Conservation (phyloP, 1,284 basidiomycete genomes). For the Chiua sp. region DNA sequence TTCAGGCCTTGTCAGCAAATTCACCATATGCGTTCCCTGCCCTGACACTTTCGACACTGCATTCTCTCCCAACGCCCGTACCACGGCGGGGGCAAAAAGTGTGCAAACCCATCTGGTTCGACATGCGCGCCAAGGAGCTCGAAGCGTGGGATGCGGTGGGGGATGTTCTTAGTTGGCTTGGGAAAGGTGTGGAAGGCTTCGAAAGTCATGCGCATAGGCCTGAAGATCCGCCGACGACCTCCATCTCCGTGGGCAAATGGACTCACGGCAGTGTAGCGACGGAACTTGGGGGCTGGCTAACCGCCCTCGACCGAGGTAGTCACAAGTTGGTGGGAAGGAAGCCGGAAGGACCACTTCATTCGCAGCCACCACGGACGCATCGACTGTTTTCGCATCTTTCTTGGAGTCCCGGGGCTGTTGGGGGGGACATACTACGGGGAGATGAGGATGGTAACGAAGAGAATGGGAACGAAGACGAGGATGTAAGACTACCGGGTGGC, state of each 20-base stretch:
- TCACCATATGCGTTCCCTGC: conserved; percentile 85
- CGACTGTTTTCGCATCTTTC: conserved; percentile 58
- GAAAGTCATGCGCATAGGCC: conserved; percentile 12
- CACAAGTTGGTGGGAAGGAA: conserved; percentile 29
- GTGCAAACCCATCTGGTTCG: conserved; percentile 78
- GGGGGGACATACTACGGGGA: conserved; percentile 36
- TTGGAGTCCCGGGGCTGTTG: conserved; percentile 43
- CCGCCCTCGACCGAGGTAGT: conserved; percentile 39
- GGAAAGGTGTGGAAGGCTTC: conserved; percentile 21
- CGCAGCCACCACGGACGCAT: conserved; percentile 50
- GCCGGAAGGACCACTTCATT: background rate
- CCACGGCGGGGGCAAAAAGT: conserved; percentile 78
- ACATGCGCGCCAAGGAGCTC: conserved; percentile 55
- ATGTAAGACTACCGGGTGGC: conserved; percentile 25
- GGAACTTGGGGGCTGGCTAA: conserved; percentile 66
- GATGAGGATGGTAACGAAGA: conserved; percentile 32
- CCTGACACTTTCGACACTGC: conserved; percentile 76
- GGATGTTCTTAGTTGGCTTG: conserved; percentile 63
- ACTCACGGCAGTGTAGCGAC: conserved; percentile 54
- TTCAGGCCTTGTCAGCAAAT: conserved; percentile 73
- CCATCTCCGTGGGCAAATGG: conserved; percentile 52
- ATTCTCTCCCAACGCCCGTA: conserved; percentile 88
- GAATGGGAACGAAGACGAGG: conserved; percentile 18
- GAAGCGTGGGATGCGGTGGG: conserved; percentile 62
- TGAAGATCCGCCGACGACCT: conserved; percentile 29